Percentiles rank a stretch among this genome's conserved stretches.
These are phyloP conservation scores for Tolypocladium amazonense DNA, from an alignment of 2,329 filamentous ascomycete genomes.

Conservation along the genomic window DNA sequence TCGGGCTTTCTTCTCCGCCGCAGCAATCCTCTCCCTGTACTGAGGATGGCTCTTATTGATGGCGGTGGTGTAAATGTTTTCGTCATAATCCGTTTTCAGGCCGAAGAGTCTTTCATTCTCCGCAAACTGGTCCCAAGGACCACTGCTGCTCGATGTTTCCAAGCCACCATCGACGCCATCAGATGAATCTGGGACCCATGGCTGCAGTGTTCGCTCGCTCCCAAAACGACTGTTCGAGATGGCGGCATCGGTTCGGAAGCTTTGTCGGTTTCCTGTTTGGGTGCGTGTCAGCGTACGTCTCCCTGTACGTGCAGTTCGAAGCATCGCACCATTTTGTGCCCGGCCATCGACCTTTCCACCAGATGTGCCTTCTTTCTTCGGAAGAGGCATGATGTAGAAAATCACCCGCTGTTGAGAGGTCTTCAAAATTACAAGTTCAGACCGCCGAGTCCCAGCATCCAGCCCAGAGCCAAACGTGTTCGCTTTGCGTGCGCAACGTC, in stretches of 20 bases:
- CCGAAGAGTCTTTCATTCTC: conserved; percentile 83
- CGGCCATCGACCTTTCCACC: conserved; percentile 19
- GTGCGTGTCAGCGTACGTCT: conserved; percentile 3
- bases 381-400: conserved; percentile 22
- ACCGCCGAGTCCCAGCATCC: conserved; percentile 13
- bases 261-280: conserved; percentile 49
- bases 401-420: conserved; percentile 9
- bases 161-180: conserved; percentile 61
- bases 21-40: conserved; percentile 67
- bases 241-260: conserved; percentile 78
- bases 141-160: conserved; percentile 42
- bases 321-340: conserved; percentile 23
- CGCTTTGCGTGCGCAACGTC: not conserved
- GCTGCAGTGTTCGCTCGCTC: conserved; percentile 67
- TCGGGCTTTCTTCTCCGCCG: conserved; percentile 72
- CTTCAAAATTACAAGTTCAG: conserved; percentile 13
- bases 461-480: conserved; percentile 6
- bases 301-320: not conserved
- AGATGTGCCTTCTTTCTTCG: conserved; percentile 27
- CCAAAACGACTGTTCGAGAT: conserved; percentile 66
- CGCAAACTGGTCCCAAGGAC: conserved; percentile 86
- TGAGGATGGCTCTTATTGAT: conserved; percentile 78
- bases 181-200: conserved; percentile 61
- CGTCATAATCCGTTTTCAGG: conserved; percentile 80
- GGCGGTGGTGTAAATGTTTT: conserved; percentile 85